These are phyloP conservation scores for Anisogramma anomala DNA, from an alignment of 2,329 filamentous ascomycete genomes.

Conservation along the genomic window DNA sequence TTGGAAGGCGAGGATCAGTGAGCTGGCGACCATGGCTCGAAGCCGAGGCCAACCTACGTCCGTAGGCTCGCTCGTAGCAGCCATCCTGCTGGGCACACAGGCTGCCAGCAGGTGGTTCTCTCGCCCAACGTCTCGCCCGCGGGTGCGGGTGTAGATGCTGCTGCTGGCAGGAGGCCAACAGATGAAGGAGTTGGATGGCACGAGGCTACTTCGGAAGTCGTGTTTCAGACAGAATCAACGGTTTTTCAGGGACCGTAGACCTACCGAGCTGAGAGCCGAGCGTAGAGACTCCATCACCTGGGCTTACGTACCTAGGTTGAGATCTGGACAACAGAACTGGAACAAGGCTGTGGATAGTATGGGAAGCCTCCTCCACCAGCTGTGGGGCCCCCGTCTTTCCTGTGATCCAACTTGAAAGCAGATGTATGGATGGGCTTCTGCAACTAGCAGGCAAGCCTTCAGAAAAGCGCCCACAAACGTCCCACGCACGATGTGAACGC, in stretches of 20 bases:
- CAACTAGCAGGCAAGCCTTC: no score
- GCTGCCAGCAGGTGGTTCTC: neutral
- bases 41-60: slow-evolving; percentile 5
- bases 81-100: no score
- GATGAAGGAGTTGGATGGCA: neutral
- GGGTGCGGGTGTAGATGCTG: no score
- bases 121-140: neutral
- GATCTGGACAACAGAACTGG: neutral
- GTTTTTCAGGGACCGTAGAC: neutral
- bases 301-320: neutral
- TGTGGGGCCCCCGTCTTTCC: no score
- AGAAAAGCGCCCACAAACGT: no score
- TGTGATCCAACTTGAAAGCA: no score
- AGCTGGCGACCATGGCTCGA: neutral
- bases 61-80: no score
- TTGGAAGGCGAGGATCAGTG: neutral
- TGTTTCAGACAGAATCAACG: neutral
- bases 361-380: no score
- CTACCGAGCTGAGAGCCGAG: neutral
- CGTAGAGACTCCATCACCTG: neutral
- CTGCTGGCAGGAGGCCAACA: no score
- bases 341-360: no score
- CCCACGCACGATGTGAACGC: no score
- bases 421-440: no score
- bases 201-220: neutral